Evolutionary conservation across 176 grass and related monocot species (phyloP).

Genomic region (Eremochloa ophiuroides): DNA sequence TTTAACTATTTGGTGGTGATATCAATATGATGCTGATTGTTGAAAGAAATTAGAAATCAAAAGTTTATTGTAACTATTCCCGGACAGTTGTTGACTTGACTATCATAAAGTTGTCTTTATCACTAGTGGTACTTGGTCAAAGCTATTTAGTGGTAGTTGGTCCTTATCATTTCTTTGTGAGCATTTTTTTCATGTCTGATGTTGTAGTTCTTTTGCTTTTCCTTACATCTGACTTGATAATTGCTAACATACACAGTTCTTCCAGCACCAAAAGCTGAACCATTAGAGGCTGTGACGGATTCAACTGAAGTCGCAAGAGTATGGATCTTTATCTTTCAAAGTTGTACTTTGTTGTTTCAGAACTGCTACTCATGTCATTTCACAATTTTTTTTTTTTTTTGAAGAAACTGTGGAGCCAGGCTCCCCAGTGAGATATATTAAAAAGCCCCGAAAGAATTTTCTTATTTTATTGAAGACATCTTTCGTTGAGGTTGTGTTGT

Average conservation of each 20-base stretch:
- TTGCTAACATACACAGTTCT: constrained; percentile 31
- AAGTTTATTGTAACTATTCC: neutral
- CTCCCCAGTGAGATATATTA: too few relatives aligned
- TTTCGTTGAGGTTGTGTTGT: neutral
- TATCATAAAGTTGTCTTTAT: neutral
- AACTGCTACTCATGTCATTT: neutral
- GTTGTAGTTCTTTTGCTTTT: constrained; percentile 1
- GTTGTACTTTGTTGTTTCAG: constrained; percentile 15
- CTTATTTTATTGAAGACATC: too few relatives aligned
- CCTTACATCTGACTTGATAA: constrained; percentile 12
- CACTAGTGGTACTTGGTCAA: neutral
- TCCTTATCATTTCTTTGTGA: constrained; percentile 1
- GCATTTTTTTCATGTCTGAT: constrained; percentile 4
- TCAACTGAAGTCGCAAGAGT: constrained; percentile 25
- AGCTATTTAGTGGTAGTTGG: neutral
- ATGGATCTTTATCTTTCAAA: constrained; percentile 21
- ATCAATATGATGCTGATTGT: neutral
- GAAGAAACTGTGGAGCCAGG: too few relatives aligned
- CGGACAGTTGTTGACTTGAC: too few relatives aligned
- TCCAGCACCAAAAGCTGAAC: constrained; percentile 23
- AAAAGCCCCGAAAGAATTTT: too few relatives aligned
- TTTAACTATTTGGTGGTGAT: neutral
- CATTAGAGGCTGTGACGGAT: constrained; percentile 8
- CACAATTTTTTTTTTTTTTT: neutral
- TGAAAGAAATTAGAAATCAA: neutral